Conservation (phyloP, 2,329 filamentous ascomycete genomes). For the Claviceps citrina region DNA sequence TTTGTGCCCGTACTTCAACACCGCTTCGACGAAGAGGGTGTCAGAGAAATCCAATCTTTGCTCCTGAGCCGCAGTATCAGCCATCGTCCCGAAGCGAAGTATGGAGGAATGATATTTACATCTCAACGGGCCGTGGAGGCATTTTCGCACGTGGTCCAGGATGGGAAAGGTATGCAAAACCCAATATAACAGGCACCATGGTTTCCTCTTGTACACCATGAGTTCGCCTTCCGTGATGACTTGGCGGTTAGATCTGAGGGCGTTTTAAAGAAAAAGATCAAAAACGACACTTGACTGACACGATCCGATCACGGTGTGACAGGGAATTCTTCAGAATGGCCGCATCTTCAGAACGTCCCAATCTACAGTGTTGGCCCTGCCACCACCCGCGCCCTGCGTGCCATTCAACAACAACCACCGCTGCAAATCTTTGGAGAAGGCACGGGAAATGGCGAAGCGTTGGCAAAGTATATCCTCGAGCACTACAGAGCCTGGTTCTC, state of each 20-base stretch:
- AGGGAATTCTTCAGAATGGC: constrained; percentile 14
- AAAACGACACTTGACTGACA: background rate
- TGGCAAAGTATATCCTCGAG: constrained; percentile 62
- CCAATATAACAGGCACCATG: too few species aligned
- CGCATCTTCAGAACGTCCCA: constrained; percentile 39
- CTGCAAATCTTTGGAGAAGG: constrained; percentile 61
- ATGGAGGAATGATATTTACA: constrained; percentile 71
- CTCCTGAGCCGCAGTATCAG: constrained; percentile 31
- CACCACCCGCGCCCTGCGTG: constrained; percentile 57
- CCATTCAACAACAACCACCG: constrained; percentile 31
- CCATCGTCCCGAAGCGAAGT: constrained; percentile 24
- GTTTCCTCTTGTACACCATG: too few species aligned
- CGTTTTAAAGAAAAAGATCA: background rate
- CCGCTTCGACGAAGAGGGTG: constrained; percentile 43
- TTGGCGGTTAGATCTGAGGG: too few species aligned
- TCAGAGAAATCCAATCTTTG: constrained; percentile 35
- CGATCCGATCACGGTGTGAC: background rate
- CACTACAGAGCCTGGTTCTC: constrained; percentile 50
- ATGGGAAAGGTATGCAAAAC: constrained; percentile 26
- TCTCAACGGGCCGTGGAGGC: constrained; percentile 73
- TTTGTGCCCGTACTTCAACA: constrained; percentile 72
- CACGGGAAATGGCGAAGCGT: constrained; percentile 68
- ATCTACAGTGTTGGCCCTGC: constrained; percentile 72
- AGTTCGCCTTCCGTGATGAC: too few species aligned
- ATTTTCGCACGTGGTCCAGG: constrained; percentile 47